A percentile compares a stretch with the other conserved stretches of the same genome.
These are phyloP conservation scores for Pythium aquatile DNA, from an alignment of 352 stramenopile species.

Conservation along the genomic window DNA sequence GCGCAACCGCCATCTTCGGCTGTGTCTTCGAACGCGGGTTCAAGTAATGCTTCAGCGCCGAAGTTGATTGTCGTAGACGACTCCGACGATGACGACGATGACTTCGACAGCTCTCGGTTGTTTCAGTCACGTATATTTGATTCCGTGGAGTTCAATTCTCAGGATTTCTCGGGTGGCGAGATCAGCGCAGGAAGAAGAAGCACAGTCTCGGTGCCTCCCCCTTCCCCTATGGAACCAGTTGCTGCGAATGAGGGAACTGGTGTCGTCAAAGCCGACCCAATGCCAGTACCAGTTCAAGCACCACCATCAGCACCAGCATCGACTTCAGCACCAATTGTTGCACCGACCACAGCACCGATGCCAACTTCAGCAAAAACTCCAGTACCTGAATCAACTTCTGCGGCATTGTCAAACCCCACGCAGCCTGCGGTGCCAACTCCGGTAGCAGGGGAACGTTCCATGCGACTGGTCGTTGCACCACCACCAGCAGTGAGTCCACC, in stretches of 20 bases:
- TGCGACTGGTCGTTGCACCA: background rate
- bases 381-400: too few species aligned
- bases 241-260: background rate
- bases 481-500: background rate
- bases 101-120: background rate
- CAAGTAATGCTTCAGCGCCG: background rate
- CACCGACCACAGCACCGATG: too few species aligned
- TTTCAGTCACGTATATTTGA: constrained; percentile 48
- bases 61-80: constrained; percentile 22
- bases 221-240: background rate
- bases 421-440: background rate
- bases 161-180: constrained; percentile 48
- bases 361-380: too few species aligned
- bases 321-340: too few species aligned
- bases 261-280: background rate
- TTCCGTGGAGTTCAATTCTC: constrained; percentile 33
- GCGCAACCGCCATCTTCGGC: background rate
- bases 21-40: background rate
- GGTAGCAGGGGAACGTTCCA: background rate
- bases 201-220: background rate
- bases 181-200: constrained; percentile 37
- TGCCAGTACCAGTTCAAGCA: background rate
- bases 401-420: too few species aligned
- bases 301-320: too few species aligned
- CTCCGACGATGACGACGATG: constrained; percentile 15